Conservation (phyloP, 1,139 yeast species). For the Yamadazyma trypodendri region DNA sequence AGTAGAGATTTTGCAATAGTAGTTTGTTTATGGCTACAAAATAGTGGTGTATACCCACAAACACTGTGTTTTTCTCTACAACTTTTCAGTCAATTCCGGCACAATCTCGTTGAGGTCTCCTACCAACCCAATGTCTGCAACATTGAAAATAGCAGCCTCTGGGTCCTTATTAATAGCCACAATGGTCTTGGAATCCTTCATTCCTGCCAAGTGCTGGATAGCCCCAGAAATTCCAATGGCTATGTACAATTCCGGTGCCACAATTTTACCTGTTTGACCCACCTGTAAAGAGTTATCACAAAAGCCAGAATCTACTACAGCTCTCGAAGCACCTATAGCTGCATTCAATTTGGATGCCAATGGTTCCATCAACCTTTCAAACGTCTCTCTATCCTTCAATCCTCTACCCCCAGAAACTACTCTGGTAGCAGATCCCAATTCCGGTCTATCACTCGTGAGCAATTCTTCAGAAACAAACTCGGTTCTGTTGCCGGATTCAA, state of each 20-base stretch:
- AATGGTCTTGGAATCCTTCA: conserved; percentile 93
- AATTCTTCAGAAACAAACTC: conserved; percentile 73
- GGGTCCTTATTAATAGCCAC: conserved; percentile 94
- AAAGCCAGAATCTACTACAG: conserved; percentile 94
- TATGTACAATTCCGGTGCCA: conserved; percentile 91
- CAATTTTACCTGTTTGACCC: conserved; percentile 97
- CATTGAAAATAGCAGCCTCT: conserved; percentile 90
- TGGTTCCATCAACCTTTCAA: conserved; percentile 75
- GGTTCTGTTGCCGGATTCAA: conserved; percentile 36
- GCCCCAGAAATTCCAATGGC: conserved; percentile 98
- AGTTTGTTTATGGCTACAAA: no score
- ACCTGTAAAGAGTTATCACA: conserved; percentile 97
- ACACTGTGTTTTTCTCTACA: no score
- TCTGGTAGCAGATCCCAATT: conserved; percentile 73
- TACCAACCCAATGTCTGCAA: conserved; percentile 86
- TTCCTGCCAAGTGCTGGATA: conserved; percentile 96
- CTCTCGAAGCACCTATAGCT: conserved; percentile 97
- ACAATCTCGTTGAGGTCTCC: conserved; percentile 84
- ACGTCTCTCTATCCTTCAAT: conserved; percentile 83
- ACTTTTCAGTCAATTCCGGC: conserved; percentile 82
- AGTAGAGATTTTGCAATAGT: no score
- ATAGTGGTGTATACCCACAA: no score
- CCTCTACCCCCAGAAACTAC: conserved; percentile 97
- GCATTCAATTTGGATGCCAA: conserved; percentile 84
- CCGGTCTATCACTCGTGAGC: conserved; percentile 84